Evolutionary conservation across 2,329 filamentous ascomycete species (phyloP), one percentile per base, ranked within the genome.

Genomic region (Chlorencoelia australis): DNA sequence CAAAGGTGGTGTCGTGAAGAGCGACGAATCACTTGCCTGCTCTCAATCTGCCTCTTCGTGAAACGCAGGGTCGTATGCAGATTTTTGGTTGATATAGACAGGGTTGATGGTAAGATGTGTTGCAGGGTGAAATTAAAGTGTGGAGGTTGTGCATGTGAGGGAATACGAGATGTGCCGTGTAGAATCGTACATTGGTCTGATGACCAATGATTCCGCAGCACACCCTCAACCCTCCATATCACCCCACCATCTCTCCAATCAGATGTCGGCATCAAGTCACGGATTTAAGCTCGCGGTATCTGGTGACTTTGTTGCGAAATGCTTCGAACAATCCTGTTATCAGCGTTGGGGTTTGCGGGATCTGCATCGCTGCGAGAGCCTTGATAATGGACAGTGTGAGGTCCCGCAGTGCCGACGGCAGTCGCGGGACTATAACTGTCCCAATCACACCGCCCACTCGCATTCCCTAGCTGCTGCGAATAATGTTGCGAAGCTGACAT

Each of bases 371-470:
- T 44, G 37, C 49, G 49, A 33, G 46, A 27, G 14, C 34, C 35
- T 28, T 38, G 37, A 41, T 51, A 52, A 37, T 44, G 46, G 24
- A 50, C 37, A 15, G 38, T 18, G 25, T 45, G 45, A n/a, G 42
- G 33, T 28, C 33, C 37, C 21, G 51, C 45, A 44, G 42, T 45
- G 39, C 46, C 46, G 40, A 38, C 45, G 45, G 52, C 40, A 45
- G 47, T 48, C 38, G 53, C 48, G 33, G 49, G 38, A 36, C 38
- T 47, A 46, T 55, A 57, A 18, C 40, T 46, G 16, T 52, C 42
- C 40, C 57, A 53, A 37, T 57, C 55, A 54, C 55, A 58, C 29
- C 52, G 47, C 39, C 40, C 31, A 33, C 54, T 48, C 16, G 13
- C 24, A 25, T 39, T 44, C 7, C 44, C 40, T 25, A 50, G 33